Evolutionary conservation across 768 basidiomycete genomes (phyloP), one percentile per base, ranked within the genome.

Genomic region (Glaciozyma antarctica): DNA sequence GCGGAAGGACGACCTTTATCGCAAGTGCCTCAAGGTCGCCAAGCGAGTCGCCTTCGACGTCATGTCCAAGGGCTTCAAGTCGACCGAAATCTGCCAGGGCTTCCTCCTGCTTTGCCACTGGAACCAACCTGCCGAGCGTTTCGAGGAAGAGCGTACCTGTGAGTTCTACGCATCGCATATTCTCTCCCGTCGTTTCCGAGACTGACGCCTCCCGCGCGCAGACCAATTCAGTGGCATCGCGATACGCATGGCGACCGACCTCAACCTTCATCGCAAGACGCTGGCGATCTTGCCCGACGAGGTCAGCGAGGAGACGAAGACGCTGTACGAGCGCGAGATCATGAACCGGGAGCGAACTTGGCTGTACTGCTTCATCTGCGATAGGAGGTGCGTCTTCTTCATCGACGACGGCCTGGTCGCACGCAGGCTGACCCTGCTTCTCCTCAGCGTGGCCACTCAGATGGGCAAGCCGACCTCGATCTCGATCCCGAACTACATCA

Each of bases 81-180:
- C 86, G n/a, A 83, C 91, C 52, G 90, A 92, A 71, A 74, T 75
- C 38, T 72, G 70, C 24, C 73, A 99, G 75, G 94, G 91, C 0
- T 99, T 95, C 76, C 79, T 97, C 24, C 80, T 99, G 13, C 84
- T 97, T 60, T 81, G 87, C 3, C 77, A 90, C 19, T 98, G 90
- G 87, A 90, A 92, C 9, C 86, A 90, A 26, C 92, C 93, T 6
- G 91, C 92, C 26, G 92, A 98, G 76, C 84, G 92, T 12, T 99
- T 90, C 73, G 94, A 99, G 75, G 90, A 94, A 72, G 94, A 99
- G 77, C 85, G 87, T 72, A 97, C 93, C 0, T 98, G 91, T 90
- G 75, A 90, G 69, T 78, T 88, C 21, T 78, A 13, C 24, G 12
- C 43, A 34, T 32, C 60, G 43, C 66, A 32, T 32, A 5, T 49